These are phyloP conservation scores for apple (Malus domestica) DNA, from an alignment of 306 rosid genomes.

Conservation along the genomic window ASM211411v1 NC_041804.1:5397001-5397500, in stretches of 20 bases:
- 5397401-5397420: slow-evolving; percentile 99
- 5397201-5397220: slow-evolving; percentile 24
- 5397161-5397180: no score
- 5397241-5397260: slow-evolving; percentile 44
- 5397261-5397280: slow-evolving; percentile 26
- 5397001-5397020: slow-evolving; percentile 13
- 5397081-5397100: no score
- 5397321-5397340: slow-evolving; percentile 94
- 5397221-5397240: slow-evolving; percentile 39
- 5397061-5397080: no score
- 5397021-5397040: slow-evolving; percentile 43
- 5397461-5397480: background rate
- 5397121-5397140: no score
- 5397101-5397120: no score
- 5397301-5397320: slow-evolving; percentile 82
- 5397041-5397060: background rate
- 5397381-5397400: slow-evolving; percentile 94
- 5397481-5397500: background rate
- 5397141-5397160: no score
- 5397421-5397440: slow-evolving; percentile 95
- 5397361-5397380: slow-evolving; percentile 93
- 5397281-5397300: slow-evolving; percentile 15
- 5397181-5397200: background rate
- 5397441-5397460: slow-evolving; percentile 4
- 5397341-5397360: slow-evolving; percentile 91